Evolutionary conservation across 2,329 filamentous ascomycete species (phyloP), one percentile per base, ranked within the genome.

Genomic region (Rutstroemia sp.): DNA sequence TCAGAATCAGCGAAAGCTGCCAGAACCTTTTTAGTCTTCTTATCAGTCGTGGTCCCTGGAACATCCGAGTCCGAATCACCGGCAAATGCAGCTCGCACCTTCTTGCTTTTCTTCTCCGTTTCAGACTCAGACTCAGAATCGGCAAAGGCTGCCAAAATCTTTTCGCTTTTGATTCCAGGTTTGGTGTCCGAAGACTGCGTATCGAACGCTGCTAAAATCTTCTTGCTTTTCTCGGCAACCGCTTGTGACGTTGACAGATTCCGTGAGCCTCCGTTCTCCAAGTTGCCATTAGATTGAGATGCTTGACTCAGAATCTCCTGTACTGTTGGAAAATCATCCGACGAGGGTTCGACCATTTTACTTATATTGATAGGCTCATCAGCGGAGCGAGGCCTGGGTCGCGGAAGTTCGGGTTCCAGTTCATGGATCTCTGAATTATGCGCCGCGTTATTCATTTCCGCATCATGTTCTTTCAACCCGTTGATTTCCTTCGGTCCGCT

Each of bases 61-160:
- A 12, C 30, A 42, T 64, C 50, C 18, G 62, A 56, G 4, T 62
- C 58, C 27, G 57, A 52, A 21, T 34, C 30, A 34, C 48, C 63
- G 78, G 76, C 1, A 77, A 61, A 23, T 66, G 73, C 23, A 69
- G 70, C 71, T 16, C 23, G 19, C 45, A 62, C 58, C n/a, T 58
- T 51, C 51, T 39, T 56, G 5, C 57, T 50, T 21, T 55, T 55
- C n/a, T 49, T 18, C n/a, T 56, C 47, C n/a, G n/a, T 27, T 16
- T 44, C 25, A 10, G 42, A 45, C 19, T 42, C 34, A 23, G 21
- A 54, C n/a, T 42, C 34, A 23, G 21, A 54, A 10, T 39, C 25
- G 30, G 49, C 46, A 49, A 37, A 57, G 9, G 46, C 42, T 14
- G 59, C 61, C 39, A 60, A 60, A 18, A 58, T 59, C 21, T 58